These are phyloP conservation scores for Chrysopogon serrulatus DNA, from an alignment of 176 grass and related monocot species.

Conservation along the genomic window DNA sequence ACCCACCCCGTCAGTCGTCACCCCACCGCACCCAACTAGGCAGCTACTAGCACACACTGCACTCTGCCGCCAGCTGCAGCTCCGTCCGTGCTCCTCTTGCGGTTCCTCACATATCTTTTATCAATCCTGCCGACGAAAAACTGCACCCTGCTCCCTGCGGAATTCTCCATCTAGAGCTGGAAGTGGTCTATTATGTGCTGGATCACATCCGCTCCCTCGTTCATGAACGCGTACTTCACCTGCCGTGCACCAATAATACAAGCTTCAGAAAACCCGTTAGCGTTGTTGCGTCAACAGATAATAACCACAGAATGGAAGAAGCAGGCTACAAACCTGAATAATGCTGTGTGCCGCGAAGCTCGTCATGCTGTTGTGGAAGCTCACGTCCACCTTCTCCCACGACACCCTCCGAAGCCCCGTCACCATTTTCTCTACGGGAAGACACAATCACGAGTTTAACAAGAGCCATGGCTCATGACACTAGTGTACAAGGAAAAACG, in stretches of 20 bases:
- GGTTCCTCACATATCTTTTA: no score
- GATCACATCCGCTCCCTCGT: constrained; percentile 71
- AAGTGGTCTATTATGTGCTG: constrained; percentile 78
- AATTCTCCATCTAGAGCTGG: constrained; percentile 3
- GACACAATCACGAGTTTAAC: not conserved
- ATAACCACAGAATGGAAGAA: not conserved
- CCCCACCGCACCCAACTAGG: no score
- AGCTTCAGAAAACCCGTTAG: not conserved
- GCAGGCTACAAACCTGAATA: constrained; percentile 53
- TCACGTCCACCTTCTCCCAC: constrained; percentile 92
- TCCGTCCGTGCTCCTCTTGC: no score
- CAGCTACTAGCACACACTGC: no score
- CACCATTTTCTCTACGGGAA: constrained; percentile 68
- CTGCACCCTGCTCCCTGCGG: no score
- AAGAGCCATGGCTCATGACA: not conserved
- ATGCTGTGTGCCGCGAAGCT: constrained; percentile 76
- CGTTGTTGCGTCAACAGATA: no score
- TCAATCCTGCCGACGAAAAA: no score
- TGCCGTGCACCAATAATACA: not conserved
- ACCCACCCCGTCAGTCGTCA: no score
- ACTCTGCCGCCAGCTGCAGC: no score
- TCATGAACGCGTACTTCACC: constrained; percentile 73
- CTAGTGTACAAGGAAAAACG: not conserved
- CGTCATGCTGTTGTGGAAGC: constrained; percentile 60
- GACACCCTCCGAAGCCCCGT: constrained; percentile 50